Evolutionary conservation across 345 rosid species (phyloP), one percentile per base, ranked within the genome.

Genomic region (Salix viminalis): DNA sequence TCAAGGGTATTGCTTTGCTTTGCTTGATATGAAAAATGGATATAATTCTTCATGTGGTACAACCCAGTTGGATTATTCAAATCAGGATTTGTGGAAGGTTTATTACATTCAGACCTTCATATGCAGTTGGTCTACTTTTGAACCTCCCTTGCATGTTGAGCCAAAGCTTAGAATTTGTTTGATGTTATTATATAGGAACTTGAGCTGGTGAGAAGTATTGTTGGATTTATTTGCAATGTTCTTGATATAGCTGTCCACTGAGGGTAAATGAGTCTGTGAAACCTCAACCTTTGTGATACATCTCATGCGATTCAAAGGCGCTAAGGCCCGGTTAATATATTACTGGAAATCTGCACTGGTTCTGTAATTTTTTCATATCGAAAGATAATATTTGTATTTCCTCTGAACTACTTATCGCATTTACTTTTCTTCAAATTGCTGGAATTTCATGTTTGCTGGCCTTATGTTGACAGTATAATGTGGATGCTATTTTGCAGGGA

Each of bases 401-500:
- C 65, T 69, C 44, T 10, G 1, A 28, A 30, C 24, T 74, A 30
- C 16, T 26, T 11, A 24, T 64, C 71, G 26, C 2, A 52, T 19
- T 52, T 15, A 2, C 24, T 21, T 48, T 70, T 13, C 60, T 68
- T 76, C 14, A 70, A 48, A 37, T 48, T 76, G 34, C 52, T 19
- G 8, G 7, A 44, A 36, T 41, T 7, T 23, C 61, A 39, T 68
- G 39, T 56, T 69, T 73, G 21, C 80, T 7, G 48, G 67, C 19
- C 42, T n/a, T 66, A 8, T 69, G 26, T 37, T 72, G 62, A 73
- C 36, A n/a, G 21, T 72, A 39, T 56, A 52, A 34, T 34, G 13
- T 67, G 56, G 3, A 72, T 77, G 65, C 36, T 30, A 72, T 73
- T 73, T 7, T 82, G 89, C 82, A 93, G 99, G 81, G 96, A 90